These are phyloP conservation scores for Allodekkera sacchari DNA, from an alignment of 805 yeast genomes.

Conservation along the genomic window DNA sequence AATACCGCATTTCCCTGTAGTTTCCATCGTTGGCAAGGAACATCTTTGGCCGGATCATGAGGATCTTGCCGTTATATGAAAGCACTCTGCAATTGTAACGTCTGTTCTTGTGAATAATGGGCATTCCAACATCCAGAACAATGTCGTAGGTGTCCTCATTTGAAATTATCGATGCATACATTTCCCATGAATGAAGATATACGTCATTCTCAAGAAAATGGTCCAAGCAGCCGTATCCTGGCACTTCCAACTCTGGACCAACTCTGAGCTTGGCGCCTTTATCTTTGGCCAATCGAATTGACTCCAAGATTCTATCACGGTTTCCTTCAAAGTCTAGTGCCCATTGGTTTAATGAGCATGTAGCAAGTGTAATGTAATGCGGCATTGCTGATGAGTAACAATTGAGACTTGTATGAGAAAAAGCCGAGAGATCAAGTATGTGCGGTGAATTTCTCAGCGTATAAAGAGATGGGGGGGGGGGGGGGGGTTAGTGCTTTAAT, in stretches of 20 bases:
- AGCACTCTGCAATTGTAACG: conserved; percentile 88
- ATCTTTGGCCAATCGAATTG: conserved; percentile 68
- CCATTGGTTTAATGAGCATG: conserved; percentile 97
- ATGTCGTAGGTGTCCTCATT: conserved; percentile 68
- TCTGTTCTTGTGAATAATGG: conserved; percentile 77
- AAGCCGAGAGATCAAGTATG: too few species aligned
- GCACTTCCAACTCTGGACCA: conserved; percentile 92
- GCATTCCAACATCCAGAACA: conserved; percentile 89
- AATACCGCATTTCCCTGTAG: conserved; percentile 94
- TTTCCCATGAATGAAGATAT: conserved; percentile 89
- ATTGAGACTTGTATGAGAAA: too few species aligned
- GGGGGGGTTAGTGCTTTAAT: too few species aligned
- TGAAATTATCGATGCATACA: conserved; percentile 68
- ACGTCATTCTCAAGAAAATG: conserved; percentile 89
- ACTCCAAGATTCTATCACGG: conserved; percentile 79
- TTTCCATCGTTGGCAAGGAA: conserved; percentile 97
- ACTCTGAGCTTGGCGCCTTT: conserved; percentile 77
- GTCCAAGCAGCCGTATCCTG: conserved; percentile 93
- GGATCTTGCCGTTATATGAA: conserved; percentile 68
- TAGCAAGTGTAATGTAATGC: conserved; percentile 79
- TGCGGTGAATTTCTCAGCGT: too few species aligned
- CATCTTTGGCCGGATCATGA: conserved; percentile 85
- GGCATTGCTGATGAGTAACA: conserved; percentile 74
- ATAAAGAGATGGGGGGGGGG: too few species aligned
- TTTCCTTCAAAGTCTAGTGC: conserved; percentile 97